Base-by-base conservation (phyloP, 495 filamentous ascomycete species). In the Aspergillus heteromorphus region DNA sequence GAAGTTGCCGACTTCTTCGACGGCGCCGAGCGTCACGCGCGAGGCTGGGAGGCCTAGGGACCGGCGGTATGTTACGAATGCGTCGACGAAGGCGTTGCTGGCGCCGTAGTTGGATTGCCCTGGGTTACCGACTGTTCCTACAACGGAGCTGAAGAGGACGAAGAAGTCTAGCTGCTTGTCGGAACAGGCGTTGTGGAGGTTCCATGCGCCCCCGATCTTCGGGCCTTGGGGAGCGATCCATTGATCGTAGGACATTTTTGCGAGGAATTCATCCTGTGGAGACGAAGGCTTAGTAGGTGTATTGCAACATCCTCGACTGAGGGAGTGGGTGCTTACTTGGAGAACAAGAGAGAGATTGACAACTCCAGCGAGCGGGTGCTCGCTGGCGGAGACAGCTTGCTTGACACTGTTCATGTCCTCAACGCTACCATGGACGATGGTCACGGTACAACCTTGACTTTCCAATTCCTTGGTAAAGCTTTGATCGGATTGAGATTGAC, bases 101-200 rank as follows among this genome's bases (percentile, higher is more conserved):
- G 66, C 65, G 4, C 65, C 63, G 51, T 80, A 80, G 58, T 73
- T 75, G 1, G 53, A 20, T 40, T 68, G 58, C 16, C 58, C 52
- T 1, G 41, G 31, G 25, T 18, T 52, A 0, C 73, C 77, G 8
- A 68, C 45, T 1, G 69, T 48, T 5, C 71, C 73, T 16, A 62
- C 61, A 2, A 72, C 53, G 5, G 72, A 75, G 13, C 67, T 70
- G 40, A 73, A 65, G 25, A 80, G 54, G 23, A 76, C 43, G 65
- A 82, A 82, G 64, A 82, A 82, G 56, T 79, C 77, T 4, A 79
- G 65, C 1, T 64, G 54, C 4, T 42, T 17, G 0, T 43, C n/a
- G 5, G 18, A 20, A 13, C 82, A 68, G 4, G 70, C 64, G 36
- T 79, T 67, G 64, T 87, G 82, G 27, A 87, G 75, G 62, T 85